Evolutionary conservation across 2,329 filamentous ascomycete genomes (phyloP).

Genomic region (Colletotrichum graminicola): DNA sequence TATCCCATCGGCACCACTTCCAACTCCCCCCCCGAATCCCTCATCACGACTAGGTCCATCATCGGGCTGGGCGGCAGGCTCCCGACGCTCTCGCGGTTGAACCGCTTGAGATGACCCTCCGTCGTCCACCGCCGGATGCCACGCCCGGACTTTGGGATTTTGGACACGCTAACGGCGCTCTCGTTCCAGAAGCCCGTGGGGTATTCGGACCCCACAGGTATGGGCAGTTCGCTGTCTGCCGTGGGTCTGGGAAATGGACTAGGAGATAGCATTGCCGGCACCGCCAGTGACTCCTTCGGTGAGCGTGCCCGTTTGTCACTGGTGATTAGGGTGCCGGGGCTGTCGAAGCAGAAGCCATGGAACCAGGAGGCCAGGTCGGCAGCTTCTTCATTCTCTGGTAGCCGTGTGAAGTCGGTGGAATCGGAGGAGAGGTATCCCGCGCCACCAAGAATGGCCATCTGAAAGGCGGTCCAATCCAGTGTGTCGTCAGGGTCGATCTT

Average conservation of each 20-base stretch:
- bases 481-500: constrained; percentile 61
- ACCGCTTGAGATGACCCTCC: constrained; percentile 51
- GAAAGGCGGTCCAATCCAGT: constrained; percentile 74
- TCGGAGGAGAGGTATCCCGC: constrained; percentile 65
- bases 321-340: constrained; percentile 55
- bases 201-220: constrained; percentile 53
- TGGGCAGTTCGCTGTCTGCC: constrained; percentile 52
- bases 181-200: constrained; percentile 52
- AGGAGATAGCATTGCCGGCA: constrained; percentile 3
- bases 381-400: constrained; percentile 59
- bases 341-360: constrained; percentile 61
- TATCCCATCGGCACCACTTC: constrained; percentile 69
- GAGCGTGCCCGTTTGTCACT: background rate
- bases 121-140: constrained; percentile 53
- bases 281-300: background rate
- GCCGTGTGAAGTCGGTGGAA: constrained; percentile 55
- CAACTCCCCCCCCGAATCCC: constrained; percentile 47
- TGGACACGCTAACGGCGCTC: constrained; percentile 48
- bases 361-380: constrained; percentile 66
- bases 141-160: constrained; percentile 48
- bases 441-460: constrained; percentile 72
- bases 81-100: constrained; percentile 46
- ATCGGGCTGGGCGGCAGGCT: constrained; percentile 64
- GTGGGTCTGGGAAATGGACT: constrained; percentile 35
- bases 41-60: constrained; percentile 59